A percentile compares a stretch with the other conserved stretches of the same genome.
These are phyloP conservation scores for Jamesozyma piceae DNA, from an alignment of 805 yeast species.

Conservation along the genomic window DNA sequence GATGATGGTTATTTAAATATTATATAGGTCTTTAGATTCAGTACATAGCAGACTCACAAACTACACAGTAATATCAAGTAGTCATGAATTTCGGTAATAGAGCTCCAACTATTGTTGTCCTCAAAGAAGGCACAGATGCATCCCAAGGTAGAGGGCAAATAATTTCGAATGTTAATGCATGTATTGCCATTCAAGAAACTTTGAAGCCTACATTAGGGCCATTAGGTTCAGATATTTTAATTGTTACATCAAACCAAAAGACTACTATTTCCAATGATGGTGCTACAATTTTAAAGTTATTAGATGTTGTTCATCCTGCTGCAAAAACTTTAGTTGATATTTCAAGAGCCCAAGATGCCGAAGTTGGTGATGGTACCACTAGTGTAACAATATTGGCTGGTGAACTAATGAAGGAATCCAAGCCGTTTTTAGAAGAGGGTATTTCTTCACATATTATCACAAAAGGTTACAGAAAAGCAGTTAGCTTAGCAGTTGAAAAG, in stretches of 20 bases:
- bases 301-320: constrained; percentile 97
- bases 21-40: not conserved
- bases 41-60: not conserved
- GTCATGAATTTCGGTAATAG: constrained; percentile 81
- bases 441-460: constrained; percentile 82
- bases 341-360: constrained; percentile 93
- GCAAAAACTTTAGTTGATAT: constrained; percentile 92
- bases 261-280: constrained; percentile 98
- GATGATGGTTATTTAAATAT: not conserved
- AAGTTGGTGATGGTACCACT: constrained; percentile 98
- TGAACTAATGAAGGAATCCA: constrained; percentile 85
- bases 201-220: constrained; percentile 94
- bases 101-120: constrained; percentile 95
- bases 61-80: not conserved
- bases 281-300: constrained; percentile 83
- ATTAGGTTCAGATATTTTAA: constrained; percentile 87
- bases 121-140: constrained; percentile 95
- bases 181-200: constrained; percentile 94
- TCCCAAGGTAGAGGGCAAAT: constrained; percentile 97
- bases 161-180: constrained; percentile 90
- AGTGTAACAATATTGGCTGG: constrained; percentile 92
- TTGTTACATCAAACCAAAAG: constrained; percentile 72
- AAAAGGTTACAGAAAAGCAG: constrained; percentile 81
- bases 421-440: constrained; percentile 89
- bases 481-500: constrained; percentile 61